Percentiles rank a stretch among this genome's conserved stretches.
Conservation (phyloP, 305 asterid species). For the Withania somnifera region DNA sequence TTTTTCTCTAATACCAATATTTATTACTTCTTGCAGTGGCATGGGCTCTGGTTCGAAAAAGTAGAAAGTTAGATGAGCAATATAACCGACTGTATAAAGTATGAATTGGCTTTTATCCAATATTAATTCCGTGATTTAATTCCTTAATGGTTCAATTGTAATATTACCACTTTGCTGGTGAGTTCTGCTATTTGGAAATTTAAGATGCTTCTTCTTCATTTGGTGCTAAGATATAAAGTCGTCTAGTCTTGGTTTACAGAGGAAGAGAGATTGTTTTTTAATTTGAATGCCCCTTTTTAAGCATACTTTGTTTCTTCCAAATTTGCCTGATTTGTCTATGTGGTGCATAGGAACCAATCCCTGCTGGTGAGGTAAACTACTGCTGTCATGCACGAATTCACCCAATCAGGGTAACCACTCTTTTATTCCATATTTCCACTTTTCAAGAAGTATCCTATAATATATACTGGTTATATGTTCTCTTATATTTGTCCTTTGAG, state of each 20-base stretch:
- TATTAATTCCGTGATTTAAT: background rate
- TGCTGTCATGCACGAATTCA: slow-evolving; percentile 96
- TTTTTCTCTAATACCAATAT: background rate
- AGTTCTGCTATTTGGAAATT: background rate
- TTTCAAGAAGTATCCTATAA: background rate
- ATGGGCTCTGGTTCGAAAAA: slow-evolving; percentile 98
- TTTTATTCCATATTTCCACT: background rate
- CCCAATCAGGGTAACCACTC: slow-evolving; percentile 79
- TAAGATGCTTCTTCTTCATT: background rate
- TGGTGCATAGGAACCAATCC: slow-evolving; percentile 64
- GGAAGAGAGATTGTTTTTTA: background rate
- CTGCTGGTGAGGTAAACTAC: slow-evolving; percentile 98
- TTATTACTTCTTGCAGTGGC: slow-evolving; percentile 51
- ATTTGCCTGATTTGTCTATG: background rate
- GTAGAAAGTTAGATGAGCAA: slow-evolving; percentile 95
- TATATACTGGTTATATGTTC: background rate
- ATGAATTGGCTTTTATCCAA: slow-evolving; percentile 7
- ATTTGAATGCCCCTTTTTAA: background rate
- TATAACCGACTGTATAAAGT: slow-evolving; percentile 82
- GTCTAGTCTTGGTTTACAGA: background rate
- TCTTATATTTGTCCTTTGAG: background rate
- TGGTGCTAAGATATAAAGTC: background rate
- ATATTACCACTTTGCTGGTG: background rate
- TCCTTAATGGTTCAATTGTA: background rate
- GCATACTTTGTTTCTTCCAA: background rate